These are phyloP conservation scores for Lachnellula cervina DNA, from an alignment of 2,329 filamentous ascomycete genomes.

Conservation along the genomic window DNA sequence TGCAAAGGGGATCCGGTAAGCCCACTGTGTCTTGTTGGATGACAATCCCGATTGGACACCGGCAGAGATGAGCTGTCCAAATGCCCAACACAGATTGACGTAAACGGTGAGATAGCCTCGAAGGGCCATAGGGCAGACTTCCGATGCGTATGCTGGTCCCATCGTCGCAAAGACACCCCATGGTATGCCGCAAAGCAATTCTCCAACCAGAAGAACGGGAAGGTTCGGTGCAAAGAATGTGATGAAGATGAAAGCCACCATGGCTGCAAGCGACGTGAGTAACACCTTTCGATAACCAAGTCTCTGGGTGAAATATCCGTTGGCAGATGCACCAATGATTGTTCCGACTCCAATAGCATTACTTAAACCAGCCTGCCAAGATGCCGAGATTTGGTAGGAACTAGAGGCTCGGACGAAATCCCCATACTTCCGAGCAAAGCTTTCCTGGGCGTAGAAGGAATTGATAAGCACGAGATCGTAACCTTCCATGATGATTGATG, in stretches of 20 bases:
- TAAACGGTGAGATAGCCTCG: constrained; percentile 41
- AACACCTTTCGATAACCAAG: constrained; percentile 45
- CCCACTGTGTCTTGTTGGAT: constrained; percentile 32
- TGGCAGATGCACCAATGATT: constrained; percentile 42
- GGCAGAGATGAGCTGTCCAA: constrained; percentile 43
- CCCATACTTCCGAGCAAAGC: constrained; percentile 19
- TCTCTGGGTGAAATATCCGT: constrained; percentile 42
- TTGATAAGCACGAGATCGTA: constrained; percentile 36
- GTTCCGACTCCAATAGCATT: constrained; percentile 23
- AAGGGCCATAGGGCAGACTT: constrained; percentile 40
- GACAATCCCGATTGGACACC: constrained; percentile 41
- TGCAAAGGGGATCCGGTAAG: constrained; percentile 40
- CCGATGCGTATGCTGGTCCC: constrained; percentile 40
- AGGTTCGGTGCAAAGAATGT: constrained; percentile 45
- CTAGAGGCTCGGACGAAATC: background rate
- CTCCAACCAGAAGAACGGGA: constrained; percentile 40
- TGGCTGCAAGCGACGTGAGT: constrained; percentile 38
- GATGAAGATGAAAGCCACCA: constrained; percentile 42
- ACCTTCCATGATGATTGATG: constrained; percentile 31
- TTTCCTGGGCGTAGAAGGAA: constrained; percentile 33
- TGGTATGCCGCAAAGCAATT: constrained; percentile 44
- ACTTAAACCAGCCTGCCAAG: constrained; percentile 28
- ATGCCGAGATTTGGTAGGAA: constrained; percentile 23
- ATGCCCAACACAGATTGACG: constrained; percentile 45
- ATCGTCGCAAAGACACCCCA: constrained; percentile 45